phyloP scores from a whole-genome alignment of 768 basidiomycete species.

The Mycena sanguinolenta region DNA sequence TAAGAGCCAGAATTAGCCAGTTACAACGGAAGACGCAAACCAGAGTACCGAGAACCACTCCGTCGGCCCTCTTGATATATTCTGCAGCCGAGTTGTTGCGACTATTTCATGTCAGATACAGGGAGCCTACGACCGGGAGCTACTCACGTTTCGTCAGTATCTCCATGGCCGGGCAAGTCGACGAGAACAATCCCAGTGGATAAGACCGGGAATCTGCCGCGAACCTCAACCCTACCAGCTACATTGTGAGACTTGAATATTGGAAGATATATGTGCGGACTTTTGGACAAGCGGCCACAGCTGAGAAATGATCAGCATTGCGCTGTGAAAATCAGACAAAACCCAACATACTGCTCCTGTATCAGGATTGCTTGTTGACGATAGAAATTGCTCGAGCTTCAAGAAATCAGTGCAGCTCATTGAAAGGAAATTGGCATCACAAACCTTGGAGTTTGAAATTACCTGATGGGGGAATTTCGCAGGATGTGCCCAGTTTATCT shows the following conservation, averaged over 20 bases:
- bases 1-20: neutral
- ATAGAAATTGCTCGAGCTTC: constrained; percentile 15
- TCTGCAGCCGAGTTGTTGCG: neutral
- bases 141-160: constrained; percentile 17
- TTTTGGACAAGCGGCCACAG: constrained; percentile 19
- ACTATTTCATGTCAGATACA: neutral
- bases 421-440: neutral
- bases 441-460: neutral
- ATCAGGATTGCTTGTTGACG: neutral
- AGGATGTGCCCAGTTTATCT: neutral
- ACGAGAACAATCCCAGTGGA: constrained; percentile 15
- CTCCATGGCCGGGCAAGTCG: constrained; percentile 27
- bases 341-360: neutral
- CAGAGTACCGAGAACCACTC: constrained; percentile 12
- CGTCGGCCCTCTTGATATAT: constrained; percentile 13
- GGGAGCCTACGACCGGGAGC: no score
- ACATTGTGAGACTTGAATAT: neutral
- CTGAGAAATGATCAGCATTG: neutral
- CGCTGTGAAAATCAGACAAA: neutral
- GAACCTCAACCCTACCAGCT: constrained; percentile 1
- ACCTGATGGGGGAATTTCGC: neutral
- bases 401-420: neutral
- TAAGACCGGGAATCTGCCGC: constrained; percentile 16
- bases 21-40: no score
- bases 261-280: neutral